Percentiles rank a stretch among this genome's conserved stretches.
Conservation (phyloP, 805 yeast genomes). For the Candida anglica region DNA sequence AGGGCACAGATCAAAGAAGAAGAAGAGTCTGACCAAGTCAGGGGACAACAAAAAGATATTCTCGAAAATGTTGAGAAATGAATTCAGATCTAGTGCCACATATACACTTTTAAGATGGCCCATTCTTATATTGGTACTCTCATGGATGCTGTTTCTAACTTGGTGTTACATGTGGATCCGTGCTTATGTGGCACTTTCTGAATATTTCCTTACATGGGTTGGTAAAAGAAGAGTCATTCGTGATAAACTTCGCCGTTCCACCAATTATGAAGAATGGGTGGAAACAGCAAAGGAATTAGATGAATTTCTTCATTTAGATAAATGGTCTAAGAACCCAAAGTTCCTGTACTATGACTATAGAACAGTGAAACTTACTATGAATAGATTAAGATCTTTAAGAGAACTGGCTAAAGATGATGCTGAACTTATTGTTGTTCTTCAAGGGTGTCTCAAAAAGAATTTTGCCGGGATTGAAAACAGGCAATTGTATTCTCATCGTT, state of each 20-base stretch:
- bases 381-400: slow-evolving; percentile 36
- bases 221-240: slow-evolving; percentile 53
- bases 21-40: neutral
- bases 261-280: slow-evolving; percentile 59
- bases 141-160: slow-evolving; percentile 54
- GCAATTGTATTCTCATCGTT: slow-evolving; percentile 65
- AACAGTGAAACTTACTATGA: slow-evolving; percentile 48
- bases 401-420: slow-evolving; percentile 29
- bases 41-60: neutral
- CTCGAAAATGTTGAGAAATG: slow-evolving; percentile 22
- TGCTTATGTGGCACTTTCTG: slow-evolving; percentile 59
- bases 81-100: slow-evolving; percentile 31
- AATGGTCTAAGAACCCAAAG: slow-evolving; percentile 59
- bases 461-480: slow-evolving; percentile 80
- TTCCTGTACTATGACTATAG: slow-evolving; percentile 68
- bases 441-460: slow-evolving; percentile 65
- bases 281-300: slow-evolving; percentile 56
- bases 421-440: slow-evolving; percentile 53
- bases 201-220: slow-evolving; percentile 55
- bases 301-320: slow-evolving; percentile 50
- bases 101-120: slow-evolving; percentile 62
- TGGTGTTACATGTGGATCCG: slow-evolving; percentile 50
- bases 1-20: neutral
- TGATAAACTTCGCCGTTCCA: slow-evolving; percentile 44
- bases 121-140: slow-evolving; percentile 43